Base-by-base conservation (phyloP, 306 rosid genomes). In the Clitoria ternatea region DNA sequence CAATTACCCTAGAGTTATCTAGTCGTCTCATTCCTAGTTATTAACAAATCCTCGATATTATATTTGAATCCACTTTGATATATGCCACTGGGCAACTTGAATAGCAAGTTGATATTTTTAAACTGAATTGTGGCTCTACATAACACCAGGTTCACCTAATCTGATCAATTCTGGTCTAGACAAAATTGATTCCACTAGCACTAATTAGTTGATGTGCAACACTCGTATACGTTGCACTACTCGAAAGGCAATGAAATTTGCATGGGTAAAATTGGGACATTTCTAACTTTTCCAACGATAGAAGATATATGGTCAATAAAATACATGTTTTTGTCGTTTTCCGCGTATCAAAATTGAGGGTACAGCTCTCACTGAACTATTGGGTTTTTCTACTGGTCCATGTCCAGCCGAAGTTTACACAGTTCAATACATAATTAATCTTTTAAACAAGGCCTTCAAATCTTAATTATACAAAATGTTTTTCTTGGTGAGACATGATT, bases 71-170 rank as follows among this genome's bases (percentile, higher is more conserved):
- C 29, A 20, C 30, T 44, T 71, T 62, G n/a, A n/a, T n/a, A n/a
- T 40, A 65, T 0, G 11, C 64, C 62, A 77, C 22, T 54, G 35
- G 63, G 9, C 80, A 85, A 67, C 64, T 76, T 64, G 79, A 17
- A 12, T 33, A 57, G 45, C 69, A 9, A 70, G 54, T 70, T 70
- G 72, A 65, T 47, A 47, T 78, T 29, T 56, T 37, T 78, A 14
- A 61, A 29, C 7, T 1, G 9, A 55, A 0, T 2, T 43, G 12
- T 22, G 8, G 2, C 49, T 36, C 44, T 6, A 29, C 30, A 35
- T 14, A 4, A 11, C 1, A 18, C 29, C 48, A 26, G 4, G 70
- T 56, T 66, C 33, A 52, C 18, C 26, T 74, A 22, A 73, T 61
- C n/a, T 32, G 17, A 59, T 59, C 7, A 7, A 14, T 14, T 56